These are phyloP conservation scores for Nannochloris sp. DNA, from an alignment of 139 green algal genomes.

Conservation along the genomic window DNA sequence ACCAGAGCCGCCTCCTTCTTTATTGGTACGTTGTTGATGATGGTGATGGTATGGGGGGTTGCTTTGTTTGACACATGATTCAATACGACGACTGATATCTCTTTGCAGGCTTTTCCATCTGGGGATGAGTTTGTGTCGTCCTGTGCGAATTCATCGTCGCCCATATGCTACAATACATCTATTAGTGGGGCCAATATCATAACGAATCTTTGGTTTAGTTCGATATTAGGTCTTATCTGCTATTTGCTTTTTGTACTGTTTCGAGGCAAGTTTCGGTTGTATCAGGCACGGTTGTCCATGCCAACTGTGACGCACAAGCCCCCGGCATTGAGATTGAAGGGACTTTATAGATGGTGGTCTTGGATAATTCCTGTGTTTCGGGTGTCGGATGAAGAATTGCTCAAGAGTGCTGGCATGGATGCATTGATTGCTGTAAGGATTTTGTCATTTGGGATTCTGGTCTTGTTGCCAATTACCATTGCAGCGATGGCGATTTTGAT, in stretches of 20 bases:
- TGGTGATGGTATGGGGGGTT: no score
- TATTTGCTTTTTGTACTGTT: conserved; percentile 26
- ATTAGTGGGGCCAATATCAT: conserved; percentile 27
- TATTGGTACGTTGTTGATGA: no score
- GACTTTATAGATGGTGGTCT: conserved; percentile 16
- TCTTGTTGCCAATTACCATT: conserved; percentile 39
- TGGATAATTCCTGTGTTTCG: conserved; percentile 43
- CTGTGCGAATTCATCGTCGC: conserved; percentile 18
- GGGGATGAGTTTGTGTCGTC: conserved; percentile 3
- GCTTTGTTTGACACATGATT: no score
- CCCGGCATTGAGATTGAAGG: conserved; percentile 14
- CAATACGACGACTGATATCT: no score
- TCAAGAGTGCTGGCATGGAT: conserved; percentile 39
- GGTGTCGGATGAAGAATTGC: conserved; percentile 33
- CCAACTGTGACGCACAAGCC: conserved; percentile 22
- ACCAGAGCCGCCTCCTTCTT: no score
- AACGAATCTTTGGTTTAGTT: conserved; percentile 26
- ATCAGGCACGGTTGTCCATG: conserved; percentile 23
- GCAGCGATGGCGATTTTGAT: conserved; percentile 20
- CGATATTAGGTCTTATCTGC: conserved; percentile 11
- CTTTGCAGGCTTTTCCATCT: not conserved
- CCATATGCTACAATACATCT: conserved; percentile 30
- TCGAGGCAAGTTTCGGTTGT: conserved; percentile 21
- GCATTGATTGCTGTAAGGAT: conserved; percentile 26
- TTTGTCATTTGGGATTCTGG: conserved; percentile 29